Percentiles rank a stretch among this genome's conserved stretches.
Conservation (phyloP, 2,329 filamentous ascomycete genomes). For the Alternaria angustiovoidea region DNA sequence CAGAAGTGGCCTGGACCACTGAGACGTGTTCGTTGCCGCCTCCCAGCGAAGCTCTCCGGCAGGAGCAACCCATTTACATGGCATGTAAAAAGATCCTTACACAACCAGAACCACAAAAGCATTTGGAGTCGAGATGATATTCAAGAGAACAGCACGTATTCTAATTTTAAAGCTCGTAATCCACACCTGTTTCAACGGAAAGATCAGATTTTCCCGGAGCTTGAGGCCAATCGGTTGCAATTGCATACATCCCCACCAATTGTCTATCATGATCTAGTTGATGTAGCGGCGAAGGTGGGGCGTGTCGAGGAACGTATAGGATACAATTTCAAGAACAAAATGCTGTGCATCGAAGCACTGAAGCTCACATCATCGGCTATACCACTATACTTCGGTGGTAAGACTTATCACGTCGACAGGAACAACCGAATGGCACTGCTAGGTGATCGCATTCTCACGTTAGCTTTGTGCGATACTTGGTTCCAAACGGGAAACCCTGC, state of each 20-base stretch:
- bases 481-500: slow-evolving; percentile 20
- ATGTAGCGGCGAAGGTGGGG: slow-evolving; percentile 23
- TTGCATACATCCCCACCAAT: slow-evolving; percentile 11
- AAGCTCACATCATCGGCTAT: slow-evolving; percentile 13
- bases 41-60: not conserved
- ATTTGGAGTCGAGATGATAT: not conserved
- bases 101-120: not conserved
- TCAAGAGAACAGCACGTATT: slow-evolving; percentile 10
- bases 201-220: slow-evolving; percentile 21
- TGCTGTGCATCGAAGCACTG: slow-evolving; percentile 29
- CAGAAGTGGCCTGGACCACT: not conserved
- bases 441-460: slow-evolving; percentile 28
- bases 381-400: slow-evolving; percentile 28
- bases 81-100: not conserved
- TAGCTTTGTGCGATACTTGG: slow-evolving; percentile 30
- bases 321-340: slow-evolving; percentile 33
- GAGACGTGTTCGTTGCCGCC: slow-evolving; percentile 1
- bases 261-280: slow-evolving; percentile 24
- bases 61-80: not conserved
- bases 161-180: slow-evolving; percentile 21
- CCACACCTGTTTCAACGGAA: slow-evolving; percentile 25
- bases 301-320: slow-evolving; percentile 24
- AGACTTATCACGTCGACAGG: slow-evolving; percentile 1
- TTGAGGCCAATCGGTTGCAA: slow-evolving; percentile 11
- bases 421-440: slow-evolving; percentile 35